Conservation (phyloP, 2,329 filamentous ascomycete genomes). For the Metarhizium album region DNA sequence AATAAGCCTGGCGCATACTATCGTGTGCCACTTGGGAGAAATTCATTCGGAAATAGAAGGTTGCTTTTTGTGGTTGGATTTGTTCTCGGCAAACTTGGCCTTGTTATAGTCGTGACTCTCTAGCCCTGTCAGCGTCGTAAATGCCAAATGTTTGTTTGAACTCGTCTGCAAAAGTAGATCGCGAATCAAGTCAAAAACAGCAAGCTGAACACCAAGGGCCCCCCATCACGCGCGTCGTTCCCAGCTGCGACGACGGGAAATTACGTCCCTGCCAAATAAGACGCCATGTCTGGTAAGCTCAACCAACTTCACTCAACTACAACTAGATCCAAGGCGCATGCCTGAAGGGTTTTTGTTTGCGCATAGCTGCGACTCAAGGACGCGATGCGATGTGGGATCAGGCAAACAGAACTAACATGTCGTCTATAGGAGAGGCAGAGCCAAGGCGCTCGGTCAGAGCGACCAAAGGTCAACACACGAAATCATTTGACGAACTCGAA, state of each 20-base stretch:
- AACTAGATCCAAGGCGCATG: neutral
- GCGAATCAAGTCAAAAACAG: slow-evolving; percentile 1
- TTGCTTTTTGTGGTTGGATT: slow-evolving; percentile 1
- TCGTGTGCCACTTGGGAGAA: neutral
- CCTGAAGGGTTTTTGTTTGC: neutral
- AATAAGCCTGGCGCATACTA: neutral
- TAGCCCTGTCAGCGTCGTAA: slow-evolving; percentile 23
- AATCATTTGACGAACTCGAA: slow-evolving; percentile 71
- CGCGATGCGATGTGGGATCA: neutral
- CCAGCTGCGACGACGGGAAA: neutral
- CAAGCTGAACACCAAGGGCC: slow-evolving; percentile 10
- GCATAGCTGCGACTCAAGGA: neutral
- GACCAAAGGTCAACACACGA: slow-evolving; percentile 92
- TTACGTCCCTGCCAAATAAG: neutral
- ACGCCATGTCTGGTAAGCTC: slow-evolving; percentile 27
- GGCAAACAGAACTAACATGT: slow-evolving; percentile 7
- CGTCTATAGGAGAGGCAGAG: slow-evolving; percentile 46
- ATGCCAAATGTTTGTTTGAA: slow-evolving; percentile 18
- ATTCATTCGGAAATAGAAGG: slow-evolving; percentile 1
- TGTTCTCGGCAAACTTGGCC: slow-evolving; percentile 5
- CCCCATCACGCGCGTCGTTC: slow-evolving; percentile 2
- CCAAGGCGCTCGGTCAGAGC: slow-evolving; percentile 88
- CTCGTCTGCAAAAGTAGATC: slow-evolving; percentile 19
- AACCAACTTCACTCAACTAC: neutral
- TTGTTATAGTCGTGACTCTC: slow-evolving; percentile 24